phyloP scores from a whole-genome alignment of 305 asterid genomes.

The Andrographis paniculata region DNA sequence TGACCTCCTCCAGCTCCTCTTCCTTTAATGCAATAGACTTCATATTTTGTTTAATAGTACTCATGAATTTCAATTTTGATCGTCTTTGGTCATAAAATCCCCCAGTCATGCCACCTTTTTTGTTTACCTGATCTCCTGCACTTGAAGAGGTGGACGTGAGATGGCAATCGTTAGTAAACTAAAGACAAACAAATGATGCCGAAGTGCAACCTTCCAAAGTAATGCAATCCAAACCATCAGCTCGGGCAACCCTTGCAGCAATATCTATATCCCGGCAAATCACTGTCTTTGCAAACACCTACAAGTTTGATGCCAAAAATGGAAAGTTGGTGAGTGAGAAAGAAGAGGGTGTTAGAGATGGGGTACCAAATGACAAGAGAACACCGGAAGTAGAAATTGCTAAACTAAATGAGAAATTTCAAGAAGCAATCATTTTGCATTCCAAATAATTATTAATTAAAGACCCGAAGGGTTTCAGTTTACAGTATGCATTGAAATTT shows the following conservation, averaged over 20 bases:
- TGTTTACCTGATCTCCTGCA: slow-evolving; percentile 98
- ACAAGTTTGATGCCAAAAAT: slow-evolving; percentile 14
- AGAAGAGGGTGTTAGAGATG: slow-evolving; percentile 10
- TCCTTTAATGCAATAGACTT: slow-evolving; percentile 47
- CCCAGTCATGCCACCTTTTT: slow-evolving; percentile 99
- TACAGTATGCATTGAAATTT: not conserved
- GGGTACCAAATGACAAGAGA: slow-evolving; percentile 12
- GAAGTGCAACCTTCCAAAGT: slow-evolving; percentile 75
- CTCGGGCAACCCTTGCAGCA: slow-evolving; percentile 90
- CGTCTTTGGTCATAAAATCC: slow-evolving; percentile 93
- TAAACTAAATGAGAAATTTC: slow-evolving; percentile 12
- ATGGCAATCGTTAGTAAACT: slow-evolving; percentile 18
- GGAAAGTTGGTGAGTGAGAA: slow-evolving; percentile 11
- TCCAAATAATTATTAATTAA: not conserved
- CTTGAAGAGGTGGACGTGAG: slow-evolving; percentile 17
- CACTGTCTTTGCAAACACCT: slow-evolving; percentile 94
- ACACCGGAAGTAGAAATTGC: slow-evolving; percentile 7
- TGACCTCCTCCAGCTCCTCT: slow-evolving; percentile 51
- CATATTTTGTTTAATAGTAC: slow-evolving; percentile 54
- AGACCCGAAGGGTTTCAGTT: not conserved
- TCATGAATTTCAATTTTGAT: slow-evolving; percentile 79
- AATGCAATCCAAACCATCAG: slow-evolving; percentile 87
- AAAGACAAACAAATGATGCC: slow-evolving; percentile 15
- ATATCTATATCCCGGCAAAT: slow-evolving; percentile 95
- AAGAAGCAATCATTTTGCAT: slow-evolving; percentile 8